Percentiles rank a stretch among this genome's conserved stretches.
Evolutionary conservation across 164 flowering plant genomes (phyloP).

Genomic region (Nelumbo lutea): DNA sequence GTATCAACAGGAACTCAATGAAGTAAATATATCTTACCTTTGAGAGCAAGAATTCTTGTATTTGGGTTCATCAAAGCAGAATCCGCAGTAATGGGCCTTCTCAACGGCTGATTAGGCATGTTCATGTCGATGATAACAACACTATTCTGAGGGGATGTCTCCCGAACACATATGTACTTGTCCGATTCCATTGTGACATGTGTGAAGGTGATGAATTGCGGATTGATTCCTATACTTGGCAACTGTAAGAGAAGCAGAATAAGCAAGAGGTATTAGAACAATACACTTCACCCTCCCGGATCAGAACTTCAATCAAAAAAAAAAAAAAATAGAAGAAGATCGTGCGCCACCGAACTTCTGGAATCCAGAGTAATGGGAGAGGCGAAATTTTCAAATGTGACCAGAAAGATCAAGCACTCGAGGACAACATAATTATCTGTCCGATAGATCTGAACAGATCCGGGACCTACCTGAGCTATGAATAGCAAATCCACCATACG

Average conservation of each 20-base stretch:
- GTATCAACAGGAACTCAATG: neutral
- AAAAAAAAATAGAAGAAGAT: neutral
- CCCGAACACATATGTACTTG: constrained; percentile 93
- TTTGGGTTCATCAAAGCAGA: constrained; percentile 99
- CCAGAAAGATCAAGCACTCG: neutral
- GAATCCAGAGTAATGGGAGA: too few species aligned
- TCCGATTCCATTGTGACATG: constrained; percentile 99
- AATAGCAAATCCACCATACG: neutral
- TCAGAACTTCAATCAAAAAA: neutral
- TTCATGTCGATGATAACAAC: constrained; percentile 96
- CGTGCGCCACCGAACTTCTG: too few species aligned
- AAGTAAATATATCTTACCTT: constrained; percentile 46
- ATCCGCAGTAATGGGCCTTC: constrained; percentile 98
- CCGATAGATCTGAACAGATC: constrained; percentile 13
- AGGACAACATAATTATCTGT: constrained; percentile 1
- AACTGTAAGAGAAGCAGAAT: constrained; percentile 59
- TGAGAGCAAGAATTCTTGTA: constrained; percentile 85
- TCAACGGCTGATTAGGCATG: constrained; percentile 94
- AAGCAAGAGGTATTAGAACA: constrained; percentile 10
- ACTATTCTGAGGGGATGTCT: constrained; percentile 93
- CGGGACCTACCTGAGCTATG: neutral
- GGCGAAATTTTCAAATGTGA: too few species aligned
- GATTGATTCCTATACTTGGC: constrained; percentile 83
- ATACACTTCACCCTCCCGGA: neutral
- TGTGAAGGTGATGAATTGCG: constrained; percentile 90